Evolutionary conservation across 1,139 yeast species (phyloP).

Genomic region (Meyerozyma sp.): DNA sequence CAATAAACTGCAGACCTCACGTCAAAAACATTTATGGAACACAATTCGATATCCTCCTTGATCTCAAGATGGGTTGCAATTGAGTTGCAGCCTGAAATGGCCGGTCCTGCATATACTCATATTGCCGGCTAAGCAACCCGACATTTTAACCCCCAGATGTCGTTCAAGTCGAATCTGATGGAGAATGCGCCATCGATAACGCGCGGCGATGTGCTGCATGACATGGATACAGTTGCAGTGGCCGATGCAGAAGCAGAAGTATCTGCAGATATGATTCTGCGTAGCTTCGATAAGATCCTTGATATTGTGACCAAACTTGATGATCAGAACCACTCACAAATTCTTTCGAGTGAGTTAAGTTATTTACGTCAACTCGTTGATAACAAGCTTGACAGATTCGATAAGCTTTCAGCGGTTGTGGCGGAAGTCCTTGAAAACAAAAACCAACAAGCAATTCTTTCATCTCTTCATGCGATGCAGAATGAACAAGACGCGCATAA

Average conservation of each 20-base stretch:
- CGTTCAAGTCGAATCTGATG: background rate
- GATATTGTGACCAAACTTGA: conserved; percentile 13
- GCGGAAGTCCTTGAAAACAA: conserved; percentile 30
- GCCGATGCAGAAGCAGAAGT: background rate
- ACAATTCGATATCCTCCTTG: too few species aligned
- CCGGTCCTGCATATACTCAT: background rate
- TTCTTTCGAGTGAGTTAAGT: conserved; percentile 27
- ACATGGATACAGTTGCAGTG: background rate
- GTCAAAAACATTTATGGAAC: too few species aligned
- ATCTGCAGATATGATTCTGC: conserved; percentile 1
- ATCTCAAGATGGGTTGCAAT: too few species aligned
- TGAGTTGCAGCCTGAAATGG: background rate
- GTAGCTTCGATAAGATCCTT: conserved; percentile 11
- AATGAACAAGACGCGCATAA: background rate
- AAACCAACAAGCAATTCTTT: conserved; percentile 24
- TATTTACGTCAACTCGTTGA: conserved; percentile 35
- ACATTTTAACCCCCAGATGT: conserved; percentile 1
- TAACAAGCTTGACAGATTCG: conserved; percentile 36
- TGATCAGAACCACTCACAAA: conserved; percentile 16
- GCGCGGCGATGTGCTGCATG: conserved; percentile 1
- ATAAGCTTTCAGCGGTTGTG: conserved; percentile 30
- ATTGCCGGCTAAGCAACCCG: background rate
- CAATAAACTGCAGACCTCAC: too few species aligned
- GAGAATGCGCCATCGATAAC: background rate
- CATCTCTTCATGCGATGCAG: conserved; percentile 8